A percentile compares a stretch with the other conserved stretches of the same genome.
phyloP scores from a whole-genome alignment of 441 rosid species.

The Melastoma candidum region DNA sequence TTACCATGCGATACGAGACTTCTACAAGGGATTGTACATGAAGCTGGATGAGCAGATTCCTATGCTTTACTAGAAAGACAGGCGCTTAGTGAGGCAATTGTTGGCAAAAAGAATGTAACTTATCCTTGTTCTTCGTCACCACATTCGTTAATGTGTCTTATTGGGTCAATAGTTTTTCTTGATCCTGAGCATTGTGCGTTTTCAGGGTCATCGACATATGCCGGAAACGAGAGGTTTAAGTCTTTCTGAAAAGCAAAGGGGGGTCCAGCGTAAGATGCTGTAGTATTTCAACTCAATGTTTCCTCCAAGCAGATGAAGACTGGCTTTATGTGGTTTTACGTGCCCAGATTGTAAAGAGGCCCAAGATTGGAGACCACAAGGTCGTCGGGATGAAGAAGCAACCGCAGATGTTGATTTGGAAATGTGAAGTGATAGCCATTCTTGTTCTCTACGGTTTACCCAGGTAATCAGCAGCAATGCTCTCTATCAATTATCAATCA shows the following conservation, averaged over 20 bases:
- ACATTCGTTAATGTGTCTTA: not conserved
- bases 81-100: constrained; percentile 82
- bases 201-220: constrained; percentile 83
- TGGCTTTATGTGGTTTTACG: not conserved
- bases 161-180: constrained; percentile 5
- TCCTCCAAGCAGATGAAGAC: not conserved
- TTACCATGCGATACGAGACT: constrained; percentile 78
- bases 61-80: constrained; percentile 81
- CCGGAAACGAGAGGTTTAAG: constrained; percentile 95
- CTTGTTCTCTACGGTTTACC: constrained; percentile 95
- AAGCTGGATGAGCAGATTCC: constrained; percentile 83
- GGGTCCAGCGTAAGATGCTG: constrained; percentile 55
- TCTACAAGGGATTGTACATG: constrained; percentile 86
- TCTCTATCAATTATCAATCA: not conserved
- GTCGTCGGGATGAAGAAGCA: constrained; percentile 69
- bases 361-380: constrained; percentile 53
- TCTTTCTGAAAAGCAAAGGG: constrained; percentile 85
- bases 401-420: constrained; percentile 58
- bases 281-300: not conserved
- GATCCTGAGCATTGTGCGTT: constrained; percentile 2
- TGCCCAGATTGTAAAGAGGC: constrained; percentile 50
- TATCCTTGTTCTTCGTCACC: not conserved
- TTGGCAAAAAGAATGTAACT: constrained; percentile 71
- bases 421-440: constrained; percentile 93
- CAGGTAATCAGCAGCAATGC: constrained; percentile 31